Conservation (phyloP, 1,284 basidiomycete genomes). For the Hemileia vastatrix region DNA sequence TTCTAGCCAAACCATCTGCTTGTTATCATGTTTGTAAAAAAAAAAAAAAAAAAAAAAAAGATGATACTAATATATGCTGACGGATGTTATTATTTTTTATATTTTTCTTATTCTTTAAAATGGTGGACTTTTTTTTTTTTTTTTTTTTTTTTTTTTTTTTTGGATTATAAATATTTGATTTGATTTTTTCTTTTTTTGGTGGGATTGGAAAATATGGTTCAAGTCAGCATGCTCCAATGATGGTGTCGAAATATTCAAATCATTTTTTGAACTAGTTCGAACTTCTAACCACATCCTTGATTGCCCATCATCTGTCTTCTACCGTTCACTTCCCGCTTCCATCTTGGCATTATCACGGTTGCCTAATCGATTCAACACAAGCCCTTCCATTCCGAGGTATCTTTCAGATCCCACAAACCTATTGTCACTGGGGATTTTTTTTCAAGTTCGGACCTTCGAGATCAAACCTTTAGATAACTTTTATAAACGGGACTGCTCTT, state of each 20-base stretch:
- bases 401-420: too few relatives aligned
- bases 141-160: background rate
- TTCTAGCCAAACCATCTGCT: too few relatives aligned
- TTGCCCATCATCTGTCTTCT: background rate
- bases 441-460: slow-evolving; percentile 11
- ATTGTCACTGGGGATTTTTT: too few relatives aligned
- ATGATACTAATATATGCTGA: too few relatives aligned
- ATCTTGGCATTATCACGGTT: background rate
- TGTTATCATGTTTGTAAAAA: too few relatives aligned
- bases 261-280: slow-evolving; percentile 11
- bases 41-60: too few relatives aligned
- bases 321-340: background rate
- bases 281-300: background rate
- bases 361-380: slow-evolving; percentile 2
- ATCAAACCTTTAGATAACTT: background rate
- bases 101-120: too few relatives aligned
- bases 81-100: too few relatives aligned
- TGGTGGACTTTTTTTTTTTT: background rate
- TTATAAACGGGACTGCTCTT: too few relatives aligned
- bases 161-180: too few relatives aligned
- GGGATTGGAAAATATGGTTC: background rate
- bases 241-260: slow-evolving; percentile 7
- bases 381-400: too few relatives aligned
- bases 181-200: too few relatives aligned
- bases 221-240: slow-evolving; percentile 9